Percentiles rank a stretch among this genome's conserved stretches.
These are phyloP conservation scores for Grosmannia clavigera DNA, from an alignment of 2,329 filamentous ascomycete species.

Conservation along the genomic window DNA sequence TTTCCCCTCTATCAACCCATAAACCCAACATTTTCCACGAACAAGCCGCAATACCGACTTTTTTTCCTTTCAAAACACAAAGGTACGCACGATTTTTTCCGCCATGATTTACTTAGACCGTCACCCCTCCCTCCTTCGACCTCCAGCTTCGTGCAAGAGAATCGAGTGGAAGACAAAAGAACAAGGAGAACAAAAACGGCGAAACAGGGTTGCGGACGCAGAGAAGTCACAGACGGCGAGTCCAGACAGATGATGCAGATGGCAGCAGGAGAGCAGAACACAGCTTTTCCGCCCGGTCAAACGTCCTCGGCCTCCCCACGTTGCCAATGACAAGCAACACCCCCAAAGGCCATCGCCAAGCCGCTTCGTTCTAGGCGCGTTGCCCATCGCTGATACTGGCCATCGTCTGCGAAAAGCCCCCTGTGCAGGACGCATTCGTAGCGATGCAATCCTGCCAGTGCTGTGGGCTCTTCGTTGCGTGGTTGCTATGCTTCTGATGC, in stretches of 20 bases:
- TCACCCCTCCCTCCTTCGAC: not conserved
- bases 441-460: not conserved
- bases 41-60: not conserved
- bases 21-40: not conserved
- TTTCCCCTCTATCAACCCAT: not conserved
- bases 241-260: not conserved
- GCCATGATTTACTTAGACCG: not conserved
- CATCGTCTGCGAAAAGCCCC: not conserved
- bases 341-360: not conserved
- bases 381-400: not conserved
- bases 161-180: not conserved
- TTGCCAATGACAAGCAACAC: not conserved
- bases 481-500: not conserved
- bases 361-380: not conserved
- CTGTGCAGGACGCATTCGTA: not conserved
- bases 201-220: not conserved
- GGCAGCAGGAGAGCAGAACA: not conserved
- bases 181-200: not conserved
- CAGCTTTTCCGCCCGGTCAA: not conserved
- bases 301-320: not conserved
- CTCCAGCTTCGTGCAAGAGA: not conserved
- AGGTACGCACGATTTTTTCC: not conserved
- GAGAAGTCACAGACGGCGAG: not conserved
- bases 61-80: not conserved
- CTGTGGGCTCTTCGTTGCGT: not conserved